Percentiles rank a stretch among this genome's conserved stretches.
phyloP scores from a whole-genome alignment of 2,329 filamentous ascomycete genomes.

The Aspergillus sergii region DNA sequence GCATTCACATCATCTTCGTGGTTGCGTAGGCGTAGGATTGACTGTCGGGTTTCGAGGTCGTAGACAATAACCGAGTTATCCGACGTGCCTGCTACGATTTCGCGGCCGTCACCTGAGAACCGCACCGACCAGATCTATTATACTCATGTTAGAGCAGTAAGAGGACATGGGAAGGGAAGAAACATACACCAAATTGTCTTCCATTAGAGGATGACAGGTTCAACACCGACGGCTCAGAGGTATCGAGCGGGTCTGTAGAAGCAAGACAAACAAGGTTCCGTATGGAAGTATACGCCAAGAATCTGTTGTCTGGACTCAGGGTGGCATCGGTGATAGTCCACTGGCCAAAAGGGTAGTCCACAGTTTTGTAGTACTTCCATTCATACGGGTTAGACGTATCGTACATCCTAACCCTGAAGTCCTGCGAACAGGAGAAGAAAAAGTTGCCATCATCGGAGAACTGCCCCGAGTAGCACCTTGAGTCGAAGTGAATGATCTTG shows the following conservation, averaged over 20 bases:
- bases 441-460: constrained; percentile 98
- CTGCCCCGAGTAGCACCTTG: constrained; percentile 89
- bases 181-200: constrained; percentile 49
- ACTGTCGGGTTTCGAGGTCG: constrained; percentile 79
- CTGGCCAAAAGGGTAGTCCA: constrained; percentile 79
- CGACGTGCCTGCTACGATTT: constrained; percentile 87
- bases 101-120: constrained; percentile 87
- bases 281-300: constrained; percentile 90
- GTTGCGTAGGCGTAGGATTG: constrained; percentile 73
- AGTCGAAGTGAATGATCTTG: constrained; percentile 83
- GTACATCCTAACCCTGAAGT: constrained; percentile 95
- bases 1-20: constrained; percentile 93
- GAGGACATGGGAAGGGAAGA: not conserved
- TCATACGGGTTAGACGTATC: constrained; percentile 94
- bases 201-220: constrained; percentile 64
- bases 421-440: constrained; percentile 89
- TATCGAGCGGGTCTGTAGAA: constrained; percentile 80
- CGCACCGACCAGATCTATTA: constrained; percentile 80
- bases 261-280: constrained; percentile 81
- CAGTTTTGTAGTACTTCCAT: constrained; percentile 95
- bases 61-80: constrained; percentile 81
- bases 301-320: constrained; percentile 86
- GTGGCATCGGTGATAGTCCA: constrained; percentile 97
- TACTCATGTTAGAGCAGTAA: constrained; percentile 22
- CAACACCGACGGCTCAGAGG: constrained; percentile 76